These are phyloP conservation scores for Aquilaria agallochum DNA, from an alignment of 441 rosid genomes.

Conservation along the genomic window DNA sequence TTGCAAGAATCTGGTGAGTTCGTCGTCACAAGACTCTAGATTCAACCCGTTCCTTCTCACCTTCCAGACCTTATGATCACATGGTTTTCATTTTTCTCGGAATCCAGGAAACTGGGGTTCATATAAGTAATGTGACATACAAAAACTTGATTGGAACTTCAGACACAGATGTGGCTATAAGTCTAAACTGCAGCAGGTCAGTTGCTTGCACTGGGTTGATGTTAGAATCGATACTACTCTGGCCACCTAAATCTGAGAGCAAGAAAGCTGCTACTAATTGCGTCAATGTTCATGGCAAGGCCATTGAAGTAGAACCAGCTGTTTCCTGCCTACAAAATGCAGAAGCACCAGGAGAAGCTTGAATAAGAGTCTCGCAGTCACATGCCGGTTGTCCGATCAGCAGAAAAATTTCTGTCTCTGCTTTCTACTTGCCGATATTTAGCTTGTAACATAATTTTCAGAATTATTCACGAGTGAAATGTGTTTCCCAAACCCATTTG, in stretches of 20 bases:
- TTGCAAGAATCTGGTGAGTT: constrained; percentile 28
- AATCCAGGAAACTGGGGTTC: constrained; percentile 26
- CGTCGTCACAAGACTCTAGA: no score
- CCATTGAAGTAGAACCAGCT: constrained; percentile 15
- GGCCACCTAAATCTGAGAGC: constrained; percentile 8
- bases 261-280: constrained; percentile 19
- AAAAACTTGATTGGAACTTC: constrained; percentile 21
- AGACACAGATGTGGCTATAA: constrained; percentile 22
- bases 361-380: no score
- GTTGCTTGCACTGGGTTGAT: constrained; percentile 17
- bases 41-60: no score
- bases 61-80: no score
- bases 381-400: no score
- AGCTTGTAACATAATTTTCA: no score
- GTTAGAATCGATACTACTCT: constrained; percentile 13
- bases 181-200: constrained; percentile 26
- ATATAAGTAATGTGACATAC: constrained; percentile 22
- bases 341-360: no score
- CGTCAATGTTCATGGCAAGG: constrained; percentile 23
- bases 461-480: no score
- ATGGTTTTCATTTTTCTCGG: not conserved
- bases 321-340: constrained; percentile 15
- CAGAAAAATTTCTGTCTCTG: no score
- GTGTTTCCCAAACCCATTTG: no score
- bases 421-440: no score